Conservation (phyloP, 192 early-diverging fungal species). For the Backusella tarrabulga region DNA sequence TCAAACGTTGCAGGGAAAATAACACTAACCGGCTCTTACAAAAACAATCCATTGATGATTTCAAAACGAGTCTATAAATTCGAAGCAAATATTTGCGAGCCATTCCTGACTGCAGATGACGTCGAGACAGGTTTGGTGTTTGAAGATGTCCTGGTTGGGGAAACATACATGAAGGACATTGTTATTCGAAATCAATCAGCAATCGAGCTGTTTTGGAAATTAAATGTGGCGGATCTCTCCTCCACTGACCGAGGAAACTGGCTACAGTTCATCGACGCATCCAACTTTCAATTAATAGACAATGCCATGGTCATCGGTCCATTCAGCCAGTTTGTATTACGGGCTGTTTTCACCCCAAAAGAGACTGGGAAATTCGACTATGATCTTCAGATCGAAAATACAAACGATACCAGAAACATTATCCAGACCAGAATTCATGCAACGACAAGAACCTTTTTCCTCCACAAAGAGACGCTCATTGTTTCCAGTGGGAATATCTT, state of each 20-base stretch:
- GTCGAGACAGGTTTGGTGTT: slow-evolving; percentile 87
- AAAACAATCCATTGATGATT: slow-evolving; percentile 51
- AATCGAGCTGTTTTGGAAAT: slow-evolving; percentile 85
- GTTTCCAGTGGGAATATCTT: slow-evolving; percentile 70
- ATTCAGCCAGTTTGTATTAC: slow-evolving; percentile 65
- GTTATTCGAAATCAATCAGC: slow-evolving; percentile 87
- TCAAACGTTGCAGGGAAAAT: background rate
- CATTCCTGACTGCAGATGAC: slow-evolving; percentile 89
- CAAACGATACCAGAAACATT: slow-evolving; percentile 82
- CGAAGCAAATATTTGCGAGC: slow-evolving; percentile 78
- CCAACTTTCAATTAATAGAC: slow-evolving; percentile 52
- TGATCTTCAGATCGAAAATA: slow-evolving; percentile 86
- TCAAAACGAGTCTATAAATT: slow-evolving; percentile 47
- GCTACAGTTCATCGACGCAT: slow-evolving; percentile 75
- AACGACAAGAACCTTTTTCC: slow-evolving; percentile 56
- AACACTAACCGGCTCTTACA: background rate
- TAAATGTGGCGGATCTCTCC: slow-evolving; percentile 68
- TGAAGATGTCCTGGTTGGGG: slow-evolving; percentile 89
- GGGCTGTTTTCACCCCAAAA: slow-evolving; percentile 81
- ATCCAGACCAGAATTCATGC: slow-evolving; percentile 84
- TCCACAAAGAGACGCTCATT: slow-evolving; percentile 68
- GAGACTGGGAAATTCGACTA: slow-evolving; percentile 90
- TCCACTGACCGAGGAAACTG: slow-evolving; percentile 50
- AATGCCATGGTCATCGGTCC: slow-evolving; percentile 60
- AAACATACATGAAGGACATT: slow-evolving; percentile 87